These are phyloP conservation scores for Vitis labrusca DNA, from an alignment of 164 flowering plant species.

Conservation along the genomic window DNA sequence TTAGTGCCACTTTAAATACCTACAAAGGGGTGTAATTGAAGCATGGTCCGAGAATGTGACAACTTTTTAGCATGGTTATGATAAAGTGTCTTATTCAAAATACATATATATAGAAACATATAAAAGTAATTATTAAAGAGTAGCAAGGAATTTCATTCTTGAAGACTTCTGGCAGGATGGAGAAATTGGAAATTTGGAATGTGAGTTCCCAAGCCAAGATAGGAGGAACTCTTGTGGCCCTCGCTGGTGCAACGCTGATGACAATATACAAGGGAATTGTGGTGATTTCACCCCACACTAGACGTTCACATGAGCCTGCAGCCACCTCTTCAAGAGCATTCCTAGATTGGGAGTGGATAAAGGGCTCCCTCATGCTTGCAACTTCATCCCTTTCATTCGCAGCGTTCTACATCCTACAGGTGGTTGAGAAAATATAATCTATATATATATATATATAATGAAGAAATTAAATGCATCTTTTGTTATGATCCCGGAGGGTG, in stretches of 20 bases:
- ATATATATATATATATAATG: no score
- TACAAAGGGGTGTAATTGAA: no score
- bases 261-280: constrained; percentile 21
- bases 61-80: no score
- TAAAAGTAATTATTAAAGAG: no score
- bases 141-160: no score
- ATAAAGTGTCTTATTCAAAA: no score
- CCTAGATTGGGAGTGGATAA: constrained; percentile 21
- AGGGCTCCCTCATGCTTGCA: constrained; percentile 22
- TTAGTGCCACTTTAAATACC: no score
- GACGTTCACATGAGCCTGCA: neutral
- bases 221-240: constrained; percentile 22
- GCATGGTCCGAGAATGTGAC: no score
- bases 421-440: neutral
- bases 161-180: constrained; percentile 13
- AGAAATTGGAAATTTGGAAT: constrained; percentile 18
- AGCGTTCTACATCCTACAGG: constrained; percentile 25
- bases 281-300: constrained; percentile 7
- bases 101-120: no score
- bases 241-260: constrained; percentile 27
- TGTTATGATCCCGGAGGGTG: no score
- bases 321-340: neutral
- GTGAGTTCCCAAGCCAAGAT: constrained; percentile 23
- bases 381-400: constrained; percentile 13
- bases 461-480: no score